These are phyloP conservation scores for Metarhizium rileyi DNA, from an alignment of 2,329 filamentous ascomycete genomes.

Conservation along the genomic window DNA sequence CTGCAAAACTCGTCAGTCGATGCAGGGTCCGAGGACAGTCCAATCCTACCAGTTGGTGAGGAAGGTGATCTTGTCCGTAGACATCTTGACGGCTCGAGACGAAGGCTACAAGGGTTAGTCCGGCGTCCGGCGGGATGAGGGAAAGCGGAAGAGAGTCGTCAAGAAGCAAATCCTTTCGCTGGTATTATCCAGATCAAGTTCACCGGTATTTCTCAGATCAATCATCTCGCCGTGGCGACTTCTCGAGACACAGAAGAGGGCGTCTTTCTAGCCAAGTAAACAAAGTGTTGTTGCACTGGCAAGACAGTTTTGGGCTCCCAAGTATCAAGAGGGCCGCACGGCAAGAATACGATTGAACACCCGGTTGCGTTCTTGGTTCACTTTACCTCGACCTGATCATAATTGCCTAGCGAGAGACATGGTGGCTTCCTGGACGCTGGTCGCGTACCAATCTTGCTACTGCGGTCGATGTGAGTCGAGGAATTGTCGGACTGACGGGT, in stretches of 20 bases:
- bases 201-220: constrained; percentile 68
- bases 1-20: constrained; percentile 27
- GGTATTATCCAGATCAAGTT: constrained; percentile 85
- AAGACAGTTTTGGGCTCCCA: background rate
- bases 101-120: constrained; percentile 39
- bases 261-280: background rate
- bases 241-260: background rate
- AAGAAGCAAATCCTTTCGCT: constrained; percentile 83
- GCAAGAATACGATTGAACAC: constrained; percentile 25
- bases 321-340: constrained; percentile 2
- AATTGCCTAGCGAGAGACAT: constrained; percentile 22
- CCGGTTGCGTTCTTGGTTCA: constrained; percentile 35
- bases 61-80: constrained; percentile 78
- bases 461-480: background rate
- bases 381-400: constrained; percentile 36
- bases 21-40: constrained; percentile 11
- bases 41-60: constrained; percentile 64
- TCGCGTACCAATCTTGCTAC: constrained; percentile 10
- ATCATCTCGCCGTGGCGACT: constrained; percentile 14
- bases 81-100: constrained; percentile 48
- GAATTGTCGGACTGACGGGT: background rate
- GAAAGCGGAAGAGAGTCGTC: constrained; percentile 21
- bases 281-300: background rate
- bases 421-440: constrained; percentile 13
- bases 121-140: constrained; percentile 20